Evolutionary conservation across 257 asterid genomes (phyloP).

Genomic region (Marsdenia floribunda): DNA sequence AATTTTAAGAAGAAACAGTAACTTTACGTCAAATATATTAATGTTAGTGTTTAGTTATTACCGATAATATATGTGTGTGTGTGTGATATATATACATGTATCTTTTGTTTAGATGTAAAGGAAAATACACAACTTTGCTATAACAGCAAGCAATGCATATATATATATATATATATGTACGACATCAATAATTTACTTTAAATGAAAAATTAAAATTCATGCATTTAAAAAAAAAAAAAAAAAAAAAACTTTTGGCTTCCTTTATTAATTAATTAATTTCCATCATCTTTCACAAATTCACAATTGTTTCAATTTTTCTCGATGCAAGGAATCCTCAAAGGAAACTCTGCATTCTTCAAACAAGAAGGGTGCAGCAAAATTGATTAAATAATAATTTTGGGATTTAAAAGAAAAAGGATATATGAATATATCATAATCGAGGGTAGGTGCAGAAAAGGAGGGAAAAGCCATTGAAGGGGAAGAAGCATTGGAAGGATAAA

Average conservation of each 20-base stretch:
- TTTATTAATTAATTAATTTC: too few relatives aligned
- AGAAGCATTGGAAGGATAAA: slow-evolving; percentile 16
- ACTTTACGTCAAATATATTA: too few relatives aligned
- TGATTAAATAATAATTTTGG: too few relatives aligned
- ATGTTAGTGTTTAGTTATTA: not conserved
- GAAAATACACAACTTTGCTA: slow-evolving; percentile 5
- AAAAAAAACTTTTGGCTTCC: too few relatives aligned
- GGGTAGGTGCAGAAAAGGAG: slow-evolving; percentile 25
- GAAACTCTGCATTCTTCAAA: not conserved
- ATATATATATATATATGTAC: too few relatives aligned
- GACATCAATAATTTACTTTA: not conserved
- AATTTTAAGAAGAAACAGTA: too few relatives aligned
- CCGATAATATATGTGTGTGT: not conserved
- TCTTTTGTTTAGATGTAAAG: slow-evolving; percentile 9
- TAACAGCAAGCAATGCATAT: slow-evolving; percentile 3
- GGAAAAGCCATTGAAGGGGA: slow-evolving; percentile 9
- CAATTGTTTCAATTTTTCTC: not conserved
- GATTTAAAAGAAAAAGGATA: too few relatives aligned
- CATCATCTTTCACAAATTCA: not conserved
- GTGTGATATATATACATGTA: not conserved
- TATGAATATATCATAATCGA: not conserved
- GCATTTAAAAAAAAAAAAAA: not conserved
- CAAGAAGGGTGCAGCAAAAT: not conserved
- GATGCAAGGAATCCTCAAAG: not conserved
- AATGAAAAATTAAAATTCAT: not conserved